phyloP scores from a whole-genome alignment of 164 flowering plant species.

The Aristolochia fimbriata region DNA sequence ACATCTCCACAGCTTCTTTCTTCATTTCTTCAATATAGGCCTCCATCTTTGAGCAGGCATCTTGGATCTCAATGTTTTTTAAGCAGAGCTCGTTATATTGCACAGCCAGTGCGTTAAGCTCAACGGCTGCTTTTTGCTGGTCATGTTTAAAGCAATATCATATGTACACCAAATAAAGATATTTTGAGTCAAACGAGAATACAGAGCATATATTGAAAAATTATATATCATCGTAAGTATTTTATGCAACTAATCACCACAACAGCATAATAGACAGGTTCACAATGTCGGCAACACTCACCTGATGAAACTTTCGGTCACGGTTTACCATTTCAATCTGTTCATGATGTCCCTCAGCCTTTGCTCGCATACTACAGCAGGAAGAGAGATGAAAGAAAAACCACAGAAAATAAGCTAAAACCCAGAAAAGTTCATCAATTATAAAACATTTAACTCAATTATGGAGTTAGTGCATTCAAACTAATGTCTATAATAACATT shows the following conservation, averaged over 20 bases:
- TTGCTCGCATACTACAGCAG: slow-evolving; percentile 56
- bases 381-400: slow-evolving; percentile 5
- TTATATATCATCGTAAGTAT: background rate
- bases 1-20: slow-evolving; percentile 74
- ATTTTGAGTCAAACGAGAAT: too few relatives aligned
- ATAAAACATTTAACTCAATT: too few relatives aligned
- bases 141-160: slow-evolving; percentile 6
- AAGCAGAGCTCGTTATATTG: slow-evolving; percentile 88
- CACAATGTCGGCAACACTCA: slow-evolving; percentile 6
- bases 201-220: background rate
- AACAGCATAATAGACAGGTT: background rate
- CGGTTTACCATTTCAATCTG: slow-evolving; percentile 80
- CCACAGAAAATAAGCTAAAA: background rate
- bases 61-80: slow-evolving; percentile 77
- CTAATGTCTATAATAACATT: too few relatives aligned
- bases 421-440: background rate
- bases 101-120: slow-evolving; percentile 68
- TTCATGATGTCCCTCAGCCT: slow-evolving; percentile 51
- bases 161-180: too few relatives aligned
- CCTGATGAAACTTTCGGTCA: slow-evolving; percentile 96
- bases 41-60: slow-evolving; percentile 63
- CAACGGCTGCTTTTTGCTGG: slow-evolving; percentile 88
- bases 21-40: slow-evolving; percentile 38
- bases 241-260: background rate
- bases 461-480: too few relatives aligned